A percentile compares a stretch with the other conserved stretches of the same genome.
phyloP scores from a whole-genome alignment of 805 yeast genomes.

The Kregervanrija pseudodelftensis region DNA sequence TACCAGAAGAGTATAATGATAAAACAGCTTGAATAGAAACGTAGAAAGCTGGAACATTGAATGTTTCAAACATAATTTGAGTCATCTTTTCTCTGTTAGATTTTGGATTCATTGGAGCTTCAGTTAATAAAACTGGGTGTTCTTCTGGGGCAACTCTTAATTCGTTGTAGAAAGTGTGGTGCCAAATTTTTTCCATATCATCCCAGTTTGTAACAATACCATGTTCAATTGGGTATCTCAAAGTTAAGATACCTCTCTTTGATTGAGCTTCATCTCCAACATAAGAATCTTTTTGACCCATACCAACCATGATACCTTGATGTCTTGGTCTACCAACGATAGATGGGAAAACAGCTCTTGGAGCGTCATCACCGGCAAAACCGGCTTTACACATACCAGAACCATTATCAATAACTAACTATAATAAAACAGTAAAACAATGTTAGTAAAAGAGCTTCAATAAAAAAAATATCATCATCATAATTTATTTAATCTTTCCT shows the following conservation, averaged over 20 bases:
- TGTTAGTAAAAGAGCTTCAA: constrained; percentile 2
- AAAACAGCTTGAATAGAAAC: constrained; percentile 98
- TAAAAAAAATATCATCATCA: constrained; percentile 3
- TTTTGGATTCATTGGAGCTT: constrained; percentile 99
- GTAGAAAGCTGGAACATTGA: constrained; percentile 99
- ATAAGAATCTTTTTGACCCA: constrained; percentile 99
- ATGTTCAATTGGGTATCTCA: constrained; percentile 99
- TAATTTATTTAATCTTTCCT: not conserved
- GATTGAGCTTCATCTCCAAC: constrained; percentile 99
- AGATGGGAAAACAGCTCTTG: constrained; percentile 99
- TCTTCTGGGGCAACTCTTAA: constrained; percentile 99
- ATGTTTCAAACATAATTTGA: constrained; percentile 97
- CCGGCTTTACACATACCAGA: constrained; percentile 99
- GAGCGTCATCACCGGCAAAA: constrained; percentile 99
- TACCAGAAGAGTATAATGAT: constrained; percentile 97
- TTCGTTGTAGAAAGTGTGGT: constrained; percentile 99
- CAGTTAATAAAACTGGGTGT: constrained; percentile 98
- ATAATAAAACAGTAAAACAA: constrained; percentile 9
- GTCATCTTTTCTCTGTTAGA: constrained; percentile 99
- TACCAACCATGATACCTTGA: constrained; percentile 99
- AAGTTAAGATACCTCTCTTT: constrained; percentile 98
- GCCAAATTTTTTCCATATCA: constrained; percentile 99
- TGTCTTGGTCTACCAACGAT: constrained; percentile 99
- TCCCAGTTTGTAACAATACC: constrained; percentile 99
- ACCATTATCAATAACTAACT: constrained; percentile 95